These are phyloP conservation scores for Thelephora terrestris DNA, from an alignment of 1,284 basidiomycete genomes.

Conservation along the genomic window DNA sequence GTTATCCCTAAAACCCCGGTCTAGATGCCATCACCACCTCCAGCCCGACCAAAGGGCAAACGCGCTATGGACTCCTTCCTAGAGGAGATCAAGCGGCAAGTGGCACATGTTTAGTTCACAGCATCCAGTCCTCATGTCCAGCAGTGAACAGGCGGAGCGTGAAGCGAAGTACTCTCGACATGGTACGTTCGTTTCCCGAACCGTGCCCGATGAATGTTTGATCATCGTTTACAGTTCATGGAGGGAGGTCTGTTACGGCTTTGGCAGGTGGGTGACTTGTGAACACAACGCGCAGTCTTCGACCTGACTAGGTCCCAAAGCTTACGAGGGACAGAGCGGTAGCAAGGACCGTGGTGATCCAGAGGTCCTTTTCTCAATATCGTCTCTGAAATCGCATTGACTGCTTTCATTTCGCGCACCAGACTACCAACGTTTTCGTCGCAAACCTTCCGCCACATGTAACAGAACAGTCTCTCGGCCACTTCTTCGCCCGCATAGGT, in stretches of 20 bases:
- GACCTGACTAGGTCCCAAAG: slow-evolving; percentile 23
- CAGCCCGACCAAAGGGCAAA: slow-evolving; percentile 71
- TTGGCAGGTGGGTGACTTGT: slow-evolving; percentile 54
- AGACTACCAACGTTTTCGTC: slow-evolving; percentile 94
- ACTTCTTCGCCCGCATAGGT: slow-evolving; percentile 71
- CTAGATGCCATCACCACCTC: slow-evolving; percentile 46
- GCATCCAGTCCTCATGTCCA: not conserved
- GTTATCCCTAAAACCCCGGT: not conserved
- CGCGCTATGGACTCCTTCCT: slow-evolving; percentile 90
- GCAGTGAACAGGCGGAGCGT: slow-evolving; percentile 82
- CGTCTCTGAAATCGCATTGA: slow-evolving; percentile 22
- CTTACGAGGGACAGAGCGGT: slow-evolving; percentile 80
- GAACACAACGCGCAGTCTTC: not conserved
- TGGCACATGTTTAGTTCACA: slow-evolving; percentile 1
- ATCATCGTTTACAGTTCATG: slow-evolving; percentile 26
- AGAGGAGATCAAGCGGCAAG: slow-evolving; percentile 87
- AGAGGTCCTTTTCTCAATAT: slow-evolving; percentile 35
- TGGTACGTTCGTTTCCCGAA: slow-evolving; percentile 33
- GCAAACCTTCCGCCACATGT: slow-evolving; percentile 82
- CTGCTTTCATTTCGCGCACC: slow-evolving; percentile 15
- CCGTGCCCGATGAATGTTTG: slow-evolving; percentile 5
- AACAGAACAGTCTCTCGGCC: slow-evolving; percentile 75
- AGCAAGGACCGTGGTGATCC: slow-evolving; percentile 83
- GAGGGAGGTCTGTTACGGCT: slow-evolving; percentile 68
- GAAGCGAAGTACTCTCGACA: slow-evolving; percentile 74